A percentile compares a stretch with the other conserved stretches of the same genome.
These are phyloP conservation scores for Pseudocercospora macadamiae DNA, from an alignment of 2,329 filamentous ascomycete genomes.

Conservation along the genomic window DNA sequence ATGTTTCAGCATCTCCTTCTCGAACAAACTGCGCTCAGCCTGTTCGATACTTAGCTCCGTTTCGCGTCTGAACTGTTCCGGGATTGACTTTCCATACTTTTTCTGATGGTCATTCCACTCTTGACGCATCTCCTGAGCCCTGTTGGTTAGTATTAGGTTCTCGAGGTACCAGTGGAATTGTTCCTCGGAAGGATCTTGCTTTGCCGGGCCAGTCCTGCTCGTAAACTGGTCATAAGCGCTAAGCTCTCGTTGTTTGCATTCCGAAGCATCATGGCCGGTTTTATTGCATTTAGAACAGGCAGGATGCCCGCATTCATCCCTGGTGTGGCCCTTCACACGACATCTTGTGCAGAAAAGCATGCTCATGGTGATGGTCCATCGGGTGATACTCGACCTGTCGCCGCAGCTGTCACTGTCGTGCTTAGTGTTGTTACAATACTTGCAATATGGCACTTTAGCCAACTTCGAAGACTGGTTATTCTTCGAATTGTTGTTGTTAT, in stretches of 20 bases:
- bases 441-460: conserved; percentile 9
- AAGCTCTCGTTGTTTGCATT: conserved; percentile 6
- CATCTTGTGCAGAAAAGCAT: conserved; percentile 14
- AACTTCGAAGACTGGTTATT: not conserved
- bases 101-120: not conserved
- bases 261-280: conserved; percentile 6
- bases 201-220: not conserved
- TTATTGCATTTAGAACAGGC: conserved; percentile 8
- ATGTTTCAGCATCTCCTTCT: not conserved
- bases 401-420: conserved; percentile 12
- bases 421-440: conserved; percentile 7
- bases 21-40: not conserved
- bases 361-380: not conserved
- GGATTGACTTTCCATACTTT: not conserved
- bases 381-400: not conserved
- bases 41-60: not conserved
- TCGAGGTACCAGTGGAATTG: not conserved
- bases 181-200: not conserved
- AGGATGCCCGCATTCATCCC: conserved; percentile 16
- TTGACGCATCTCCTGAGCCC: not conserved
- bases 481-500: not conserved
- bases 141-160: not conserved
- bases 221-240: not conserved
- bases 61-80: not conserved
- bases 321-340: conserved; percentile 13